Base-by-base conservation (phyloP, 78 protist species). In the Speleostelium caveatum region DNA sequence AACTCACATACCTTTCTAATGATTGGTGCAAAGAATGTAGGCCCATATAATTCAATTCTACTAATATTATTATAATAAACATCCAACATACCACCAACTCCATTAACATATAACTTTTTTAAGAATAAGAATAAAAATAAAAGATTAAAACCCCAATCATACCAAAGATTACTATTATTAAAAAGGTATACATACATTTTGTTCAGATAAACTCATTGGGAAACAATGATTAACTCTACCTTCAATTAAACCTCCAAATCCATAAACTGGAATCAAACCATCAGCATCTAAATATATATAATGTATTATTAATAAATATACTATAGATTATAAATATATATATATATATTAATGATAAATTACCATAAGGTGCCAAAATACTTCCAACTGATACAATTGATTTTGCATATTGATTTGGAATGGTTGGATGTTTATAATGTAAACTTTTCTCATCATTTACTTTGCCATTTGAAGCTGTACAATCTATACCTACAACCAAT, bases 401-500 rank as follows among this genome's bases (percentile, higher is more conserved):
- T 26, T 39, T 36, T 6, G 73, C 92, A 80, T 96, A 95, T 38
- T 41, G 91, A 59, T 95, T 95, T 74, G 83, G 62, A 35, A 28
- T 16, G 26, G 68, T 36, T 65, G 85, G 71, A 59, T 67, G 88
- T 79, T 90, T 39, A n/a, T 62, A 76, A 17, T 75, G 94, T 12
- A 88, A 32, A 32, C 75, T 53, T n/a, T 28, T n/a, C 1, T 59
- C 39, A 33, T n/a, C 5, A 1, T 2, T 14, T 39, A 87, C 63
- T 33, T 61, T 28, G 21, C 71, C 95, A 66, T 97, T 97, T 30
- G 86, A 56, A 4, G 80, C 96, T 0, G 99, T 97, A 88, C 95
- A 97, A 80, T 97, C 99, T 61, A 97, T 89, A 35, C 96, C 99
- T 22, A 90, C 86, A 10, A 69, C 19, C 41, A 94, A 62, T n/a